Evolutionary conservation across 2,329 filamentous ascomycete species (phyloP), one percentile per base, ranked within the genome.

Genomic region (Endoconidiophora laricicola): DNA sequence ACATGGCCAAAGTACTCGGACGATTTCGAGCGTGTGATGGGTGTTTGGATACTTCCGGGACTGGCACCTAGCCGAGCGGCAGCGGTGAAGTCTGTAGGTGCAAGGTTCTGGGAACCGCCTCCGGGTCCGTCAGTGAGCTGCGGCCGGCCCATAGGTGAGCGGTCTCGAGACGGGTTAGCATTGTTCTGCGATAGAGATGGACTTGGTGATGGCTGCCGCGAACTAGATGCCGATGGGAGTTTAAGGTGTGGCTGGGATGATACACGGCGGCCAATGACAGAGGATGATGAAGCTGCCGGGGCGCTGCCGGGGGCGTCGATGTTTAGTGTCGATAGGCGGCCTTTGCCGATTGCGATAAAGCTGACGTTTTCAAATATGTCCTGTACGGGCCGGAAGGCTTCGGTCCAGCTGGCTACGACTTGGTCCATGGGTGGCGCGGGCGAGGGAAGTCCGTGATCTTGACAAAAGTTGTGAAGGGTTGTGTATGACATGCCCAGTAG

Each of bases 401-500:
- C 63, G 46, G 81, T 73, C 78, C 81, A 91, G 41, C 69, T 64
- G 4, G 74, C 68, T 52, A 87, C 69, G 4, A 91, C 77, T 46
- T 83, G 74, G 23, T 81, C 76, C 69, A 87, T 81, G 14, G 80
- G 73, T 2, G 83, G 81, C 9, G 84, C 72, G 1, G 83, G 81
- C 43, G 80, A 81, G 0, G 81, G 81, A 57, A 87, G 81, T 4
- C 74, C 69, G 56, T 79, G 70, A 26, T 81, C 74, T 56, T 79
- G 70, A 56, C 81, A 86, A 62, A 82, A 91, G 51, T 74, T 77
- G 60, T 87, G 79, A 5, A 90, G 66, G 3, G 78, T 71, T 1
- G 85, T 91, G 64, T 91, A 91, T 57, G 86, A 79, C 54, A 87
- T 72, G 0, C 79, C 85, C 4, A 91, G 74, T 47, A 91, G 69